Conservation (phyloP, 2,329 filamentous ascomycete species). For the Plectosphaerella sp. region DNA sequence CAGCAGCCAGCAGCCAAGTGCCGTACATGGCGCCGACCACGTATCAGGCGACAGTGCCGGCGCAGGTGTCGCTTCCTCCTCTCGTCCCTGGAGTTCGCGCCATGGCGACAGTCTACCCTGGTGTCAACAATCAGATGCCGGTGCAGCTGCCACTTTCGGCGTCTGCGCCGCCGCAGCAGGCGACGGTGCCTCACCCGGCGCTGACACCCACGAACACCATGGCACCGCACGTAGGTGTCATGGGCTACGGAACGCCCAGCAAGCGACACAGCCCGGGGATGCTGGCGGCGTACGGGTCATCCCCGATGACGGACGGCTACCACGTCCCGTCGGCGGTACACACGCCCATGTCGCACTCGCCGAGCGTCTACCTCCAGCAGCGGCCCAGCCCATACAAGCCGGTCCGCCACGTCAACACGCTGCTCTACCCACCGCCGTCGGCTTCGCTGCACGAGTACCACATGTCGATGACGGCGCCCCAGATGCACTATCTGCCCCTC, state of each 20-base stretch:
- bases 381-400: constrained; percentile 90
- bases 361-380: constrained; percentile 81
- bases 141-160: constrained; percentile 12
- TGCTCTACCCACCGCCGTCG: constrained; percentile 84
- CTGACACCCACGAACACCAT: constrained; percentile 8
- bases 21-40: constrained; percentile 31
- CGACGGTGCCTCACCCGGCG: constrained; percentile 10
- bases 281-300: constrained; percentile 57
- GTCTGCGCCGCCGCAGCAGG: constrained; percentile 1
- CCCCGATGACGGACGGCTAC: constrained; percentile 62
- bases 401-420: constrained; percentile 80
- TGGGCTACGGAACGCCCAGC: constrained; percentile 42
- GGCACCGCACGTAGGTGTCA: constrained; percentile 22
- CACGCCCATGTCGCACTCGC: constrained; percentile 72
- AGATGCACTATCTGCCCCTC: constrained; percentile 81
- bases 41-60: constrained; percentile 36
- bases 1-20: constrained; percentile 12
- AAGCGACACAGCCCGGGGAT: constrained; percentile 50
- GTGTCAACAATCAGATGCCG: constrained; percentile 17
- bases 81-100: constrained; percentile 59
- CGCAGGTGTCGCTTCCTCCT: constrained; percentile 55
- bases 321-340: constrained; percentile 47
- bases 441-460: constrained; percentile 73
- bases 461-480: constrained; percentile 53
- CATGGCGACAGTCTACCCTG: constrained; percentile 72